These are phyloP conservation scores for Amaranthus tricolor DNA, from an alignment of 179 eudicot genomes.

Conservation along the genomic window DNA sequence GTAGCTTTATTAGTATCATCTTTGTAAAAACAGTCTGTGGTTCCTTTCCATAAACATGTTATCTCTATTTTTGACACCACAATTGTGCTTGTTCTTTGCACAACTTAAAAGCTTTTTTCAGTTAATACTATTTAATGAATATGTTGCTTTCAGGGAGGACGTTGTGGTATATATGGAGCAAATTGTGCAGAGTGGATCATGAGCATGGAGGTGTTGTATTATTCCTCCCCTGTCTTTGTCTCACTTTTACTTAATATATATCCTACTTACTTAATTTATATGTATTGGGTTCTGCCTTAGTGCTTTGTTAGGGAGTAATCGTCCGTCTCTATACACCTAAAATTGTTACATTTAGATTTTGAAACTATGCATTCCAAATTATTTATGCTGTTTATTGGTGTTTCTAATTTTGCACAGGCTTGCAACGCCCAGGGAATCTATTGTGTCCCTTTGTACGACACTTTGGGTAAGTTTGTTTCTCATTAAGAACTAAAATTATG, in stretches of 20 bases:
- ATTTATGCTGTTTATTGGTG: not conserved
- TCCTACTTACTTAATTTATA: not conserved
- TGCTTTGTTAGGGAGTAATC: not conserved
- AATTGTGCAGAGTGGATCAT: constrained; percentile 83
- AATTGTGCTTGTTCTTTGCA: not conserved
- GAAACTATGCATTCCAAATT: not conserved
- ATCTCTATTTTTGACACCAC: not conserved
- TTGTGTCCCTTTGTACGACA: constrained; percentile 91
- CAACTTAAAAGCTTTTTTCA: not conserved
- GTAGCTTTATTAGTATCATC: not conserved
- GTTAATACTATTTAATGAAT: not conserved
- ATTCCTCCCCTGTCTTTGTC: not conserved
- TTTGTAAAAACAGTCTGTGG: not conserved
- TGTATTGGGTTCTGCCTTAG: not conserved
- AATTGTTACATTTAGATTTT: not conserved
- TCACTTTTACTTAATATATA: not conserved
- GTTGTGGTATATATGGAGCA: constrained; percentile 90
- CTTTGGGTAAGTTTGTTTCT: constrained; percentile 59
- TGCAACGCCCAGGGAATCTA: constrained; percentile 95
- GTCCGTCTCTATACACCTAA: not conserved
- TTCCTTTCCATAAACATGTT: not conserved
- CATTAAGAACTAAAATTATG: not conserved
- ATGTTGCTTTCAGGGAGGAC: constrained; percentile 56
- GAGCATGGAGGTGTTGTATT: constrained; percentile 85
- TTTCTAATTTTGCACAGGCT: constrained; percentile 55